Evolutionary conservation across 345 rosid species (phyloP).

Genomic region (Dipteronia sinensis): DNA sequence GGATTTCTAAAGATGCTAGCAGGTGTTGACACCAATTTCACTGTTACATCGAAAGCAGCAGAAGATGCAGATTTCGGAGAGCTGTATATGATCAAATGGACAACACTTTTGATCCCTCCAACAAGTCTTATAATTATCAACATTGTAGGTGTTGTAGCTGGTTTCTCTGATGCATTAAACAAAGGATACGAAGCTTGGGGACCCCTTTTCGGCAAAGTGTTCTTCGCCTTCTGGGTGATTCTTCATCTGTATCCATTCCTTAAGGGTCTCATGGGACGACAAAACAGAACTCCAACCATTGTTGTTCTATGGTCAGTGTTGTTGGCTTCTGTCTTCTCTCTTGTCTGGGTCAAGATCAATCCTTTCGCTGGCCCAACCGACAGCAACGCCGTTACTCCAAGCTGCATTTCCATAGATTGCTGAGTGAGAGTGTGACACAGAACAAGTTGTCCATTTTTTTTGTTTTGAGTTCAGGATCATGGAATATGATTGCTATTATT

Average conservation of each 20-base stretch:
- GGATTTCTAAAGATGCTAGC: slow-evolving; percentile 93
- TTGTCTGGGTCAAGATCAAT: slow-evolving; percentile 92
- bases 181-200: slow-evolving; percentile 99
- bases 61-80: slow-evolving; percentile 92
- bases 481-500: neutral
- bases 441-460: neutral
- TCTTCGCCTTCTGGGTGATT: slow-evolving; percentile 97
- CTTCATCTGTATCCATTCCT: slow-evolving; percentile 98
- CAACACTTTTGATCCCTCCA: slow-evolving; percentile 86
- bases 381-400: slow-evolving; percentile 33
- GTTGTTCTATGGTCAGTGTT: slow-evolving; percentile 94
- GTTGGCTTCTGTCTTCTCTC: slow-evolving; percentile 92
- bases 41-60: slow-evolving; percentile 91
- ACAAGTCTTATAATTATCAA: slow-evolving; percentile 85
- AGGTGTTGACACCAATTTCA: slow-evolving; percentile 91
- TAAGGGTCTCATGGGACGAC: slow-evolving; percentile 99
- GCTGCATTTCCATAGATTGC: slow-evolving; percentile 87
- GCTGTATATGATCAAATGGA: slow-evolving; percentile 92
- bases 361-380: slow-evolving; percentile 59
- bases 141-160: slow-evolving; percentile 97
- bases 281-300: slow-evolving; percentile 93
- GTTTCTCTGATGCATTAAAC: slow-evolving; percentile 95
- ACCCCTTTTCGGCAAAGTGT: slow-evolving; percentile 91
- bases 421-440: slow-evolving; percentile 21
- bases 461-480: neutral